Base-by-base conservation (phyloP, 163 green algal genomes). In the Coccomyxa subellipsoidea region DNA sequence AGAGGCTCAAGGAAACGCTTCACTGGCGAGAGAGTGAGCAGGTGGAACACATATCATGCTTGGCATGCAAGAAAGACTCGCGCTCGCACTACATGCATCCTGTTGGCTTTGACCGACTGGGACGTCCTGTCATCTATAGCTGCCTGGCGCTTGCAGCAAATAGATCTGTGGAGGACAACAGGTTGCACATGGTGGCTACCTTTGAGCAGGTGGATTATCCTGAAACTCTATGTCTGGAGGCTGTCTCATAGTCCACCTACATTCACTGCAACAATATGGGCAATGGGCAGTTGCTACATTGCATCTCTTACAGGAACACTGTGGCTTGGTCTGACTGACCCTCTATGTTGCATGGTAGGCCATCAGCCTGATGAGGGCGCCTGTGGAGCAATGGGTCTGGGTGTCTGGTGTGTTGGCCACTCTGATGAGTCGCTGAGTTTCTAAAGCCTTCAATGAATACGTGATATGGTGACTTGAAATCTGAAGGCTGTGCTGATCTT, bases 301-400 rank as follows among this genome's bases (percentile, higher is more conserved):
- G n/a, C n/a, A n/a, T n/a, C n/a, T n/a, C n/a, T n/a, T n/a, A n/a
- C n/a, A n/a, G n/a, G n/a, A n/a, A n/a, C n/a, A n/a, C n/a, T n/a
- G n/a, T n/a, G n/a, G n/a, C n/a, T n/a, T n/a, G n/a, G n/a, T n/a
- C n/a, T n/a, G n/a, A n/a, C n/a, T n/a, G n/a, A n/a, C n/a, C n/a
- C n/a, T n/a, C n/a, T n/a, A n/a, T n/a, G n/a, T n/a, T n/a, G n/a
- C n/a, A n/a, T n/a, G n/a, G n/a, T n/a, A 83, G 76, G 73, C 69
- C 38, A 72, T 83, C 15, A 47, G 53, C 66, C 54, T 37, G 37
- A 83, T 86, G 86, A 84, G 27, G 73, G 84, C 82, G 82, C 85
- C 76, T 82, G 84, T 83, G 35, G 78, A 81, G 39, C 78, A 92
- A 73, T 97, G 93, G 93, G 84, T 92, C 12, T 96, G 92, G 89